Base-by-base conservation (phyloP, 192 early-diverging fungal species). In the Podila epigama region DNA sequence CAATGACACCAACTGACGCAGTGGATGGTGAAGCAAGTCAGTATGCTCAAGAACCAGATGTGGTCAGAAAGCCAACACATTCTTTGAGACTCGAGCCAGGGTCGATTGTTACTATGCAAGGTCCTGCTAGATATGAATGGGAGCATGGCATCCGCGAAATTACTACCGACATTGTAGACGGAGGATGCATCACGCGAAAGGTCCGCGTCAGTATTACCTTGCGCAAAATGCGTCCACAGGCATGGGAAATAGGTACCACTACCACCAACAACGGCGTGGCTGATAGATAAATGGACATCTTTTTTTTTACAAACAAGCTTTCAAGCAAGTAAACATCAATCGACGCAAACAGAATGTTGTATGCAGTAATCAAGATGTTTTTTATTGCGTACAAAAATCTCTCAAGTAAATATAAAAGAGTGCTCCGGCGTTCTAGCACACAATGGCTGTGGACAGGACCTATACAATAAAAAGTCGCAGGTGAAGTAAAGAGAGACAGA, bases 131-230 rank as follows among this genome's bases (percentile, higher is more conserved):
- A 29, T 86, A 82, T 34, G 62, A 67, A 22, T 86, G 85, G 85
- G 75, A 82, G 51, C 85, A 86, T 66, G 81, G 85, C 27, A 86
- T 86, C 40, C 60, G 73, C 33, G 82, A 82, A 35, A 40, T 39
- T 4, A 25, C 51, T 8, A 48, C 62, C 15, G 85, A 86, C 62
- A 15, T 51, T 13, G 57, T 82, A 0, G 35, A 34, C 4, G 75
- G 65, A 5, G 70, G 79, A 32, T 32, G 25, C 25, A 67, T 82
- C 5, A 42, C 63, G 50, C 60, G 85, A 50, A 75, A 78, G n/a
- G 75, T 79, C 20, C 53, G 85, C 27, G 75, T 86, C 20, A 86
- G 85, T 42, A 42, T 86, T 16, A 86, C 85, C 5, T 48, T 86
- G 16, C 55, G 85, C 18, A 83, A 79, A 33, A 77, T 77, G 73